Base-by-base conservation (phyloP, 768 basidiomycete species). In the Rhizopogon rudus region DNA sequence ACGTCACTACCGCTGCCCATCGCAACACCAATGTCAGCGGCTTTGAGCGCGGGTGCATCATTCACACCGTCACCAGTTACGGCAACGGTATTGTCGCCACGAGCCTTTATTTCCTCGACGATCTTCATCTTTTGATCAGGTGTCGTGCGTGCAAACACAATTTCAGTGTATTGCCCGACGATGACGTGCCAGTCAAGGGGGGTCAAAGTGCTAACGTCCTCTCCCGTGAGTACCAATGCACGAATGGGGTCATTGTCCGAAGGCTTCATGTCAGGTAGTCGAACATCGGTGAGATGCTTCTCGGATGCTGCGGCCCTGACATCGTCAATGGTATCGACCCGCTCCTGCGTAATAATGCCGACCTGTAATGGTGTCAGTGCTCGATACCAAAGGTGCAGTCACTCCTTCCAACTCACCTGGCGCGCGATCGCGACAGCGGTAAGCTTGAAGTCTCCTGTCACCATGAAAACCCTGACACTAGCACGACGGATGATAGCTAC, bases 61-160 rank as follows among this genome's bases (percentile, higher is more conserved):
- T 81, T 81, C 22, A 80, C 77, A 41, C 84, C 84, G 57, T 85
- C 83, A 2, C 83, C 83, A 0, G 76, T 75, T 1, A 77, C 81
- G 1, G 80, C 81, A 8, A 82, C 80, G 5, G 77, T 75, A 54
- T 76, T 76, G 64, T 73, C 72, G 4, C 75, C 77, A 1, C 79
- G 68, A 4, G 66, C 61, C 51, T 82, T 80, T 59, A 81, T 72
- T 31, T 78, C 75, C 55, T 78, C 76, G 16, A 84, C 81, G 56
- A 84, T 84, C 13, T 74, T 67, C 58, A 84, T 71, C 61, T 83
- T 83, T 64, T 82, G 81, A 58, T 82, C 78, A 3, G 81, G 81
- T 0, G 78, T 79, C 2, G 79, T 82, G 14, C 82, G 70, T 0
- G 81, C 79, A 44, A 83, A 82, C 1, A 79, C 80, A 35, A 82